Base-by-base conservation (phyloP, 169 alveolate genomes). In the Plasmodium sp. region DNA sequence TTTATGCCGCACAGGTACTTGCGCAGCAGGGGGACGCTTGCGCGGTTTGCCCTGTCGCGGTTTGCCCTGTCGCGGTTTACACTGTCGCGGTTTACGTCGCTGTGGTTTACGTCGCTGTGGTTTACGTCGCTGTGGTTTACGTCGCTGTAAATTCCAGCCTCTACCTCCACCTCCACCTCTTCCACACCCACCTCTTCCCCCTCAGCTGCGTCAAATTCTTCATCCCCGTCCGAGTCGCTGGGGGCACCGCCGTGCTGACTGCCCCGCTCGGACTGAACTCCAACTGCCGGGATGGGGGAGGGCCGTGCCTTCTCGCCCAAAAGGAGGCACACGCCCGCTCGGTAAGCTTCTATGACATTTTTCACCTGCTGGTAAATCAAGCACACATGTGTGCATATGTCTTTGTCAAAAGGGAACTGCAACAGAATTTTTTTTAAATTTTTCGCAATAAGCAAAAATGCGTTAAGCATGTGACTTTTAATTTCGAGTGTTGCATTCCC, bases 321-420 rank as follows among this genome's bases (percentile, higher is more conserved):
- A n/a, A 71, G 33, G n/a, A 12, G 27, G 58, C 48, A 22, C 80
- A 90, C 72, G 16, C 34, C 43, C n/a, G 48, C 72, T 81, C 82
- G 92, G 83, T 92, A 92, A 81, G 39, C 31, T 71, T 45, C 58
- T 73, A 92, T 73, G 84, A 92, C 74, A 92, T 92, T 22, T 48
- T 81, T 92, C 39, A 92, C 45, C 83, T 81, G 84, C 48, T 92
- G 92, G 43, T 92, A 72, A 58, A 92, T 82, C 77, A 92, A 92
- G 72, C 95, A 92, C 36, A 92, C 83, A 81, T 92, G 95, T 92
- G 95, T 92, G 75, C 95, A 92, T 72, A 92, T 92, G 71, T 92
- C 95, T 83, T 92, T 92, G 43, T 92, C 95, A 82, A 92, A 92
- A 43, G 95, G 95, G 72, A 92, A 92, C 33, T 81, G 92, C 33